Conservation (phyloP, 2,329 filamentous ascomycete species). For the Sporothrix phasma region DNA sequence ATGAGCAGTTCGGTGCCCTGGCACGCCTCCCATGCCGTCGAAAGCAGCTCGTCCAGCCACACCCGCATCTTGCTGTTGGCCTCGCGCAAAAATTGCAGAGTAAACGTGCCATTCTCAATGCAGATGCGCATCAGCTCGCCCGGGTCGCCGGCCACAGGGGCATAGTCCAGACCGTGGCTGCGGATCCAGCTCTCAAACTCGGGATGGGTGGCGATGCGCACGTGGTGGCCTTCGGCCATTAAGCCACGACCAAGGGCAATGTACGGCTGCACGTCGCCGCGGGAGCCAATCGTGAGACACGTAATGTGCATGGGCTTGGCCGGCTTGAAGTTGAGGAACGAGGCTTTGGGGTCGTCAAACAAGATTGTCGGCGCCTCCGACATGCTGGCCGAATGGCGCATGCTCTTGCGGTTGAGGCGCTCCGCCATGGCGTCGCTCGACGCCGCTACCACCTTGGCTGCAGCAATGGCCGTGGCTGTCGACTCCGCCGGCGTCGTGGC, state of each 20-base stretch:
- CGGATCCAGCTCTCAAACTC: constrained; percentile 88
- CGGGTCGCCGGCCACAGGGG: constrained; percentile 79
- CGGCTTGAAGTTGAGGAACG: constrained; percentile 86
- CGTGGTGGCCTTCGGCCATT: constrained; percentile 73
- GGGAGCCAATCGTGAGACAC: constrained; percentile 89
- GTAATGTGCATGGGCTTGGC: constrained; percentile 69
- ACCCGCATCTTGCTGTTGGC: constrained; percentile 79
- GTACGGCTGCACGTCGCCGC: constrained; percentile 94
- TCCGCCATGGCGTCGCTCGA: neutral
- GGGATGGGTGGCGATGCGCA: constrained; percentile 80
- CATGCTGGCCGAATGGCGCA: constrained; percentile 35
- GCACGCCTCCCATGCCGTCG: constrained; percentile 73
- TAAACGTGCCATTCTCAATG: constrained; percentile 96
- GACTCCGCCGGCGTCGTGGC: neutral
- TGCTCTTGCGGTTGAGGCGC: constrained; percentile 35
- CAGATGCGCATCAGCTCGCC: constrained; percentile 92
- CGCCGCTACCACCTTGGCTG: neutral
- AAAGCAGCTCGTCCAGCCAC: constrained; percentile 87
- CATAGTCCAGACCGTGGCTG: constrained; percentile 89
- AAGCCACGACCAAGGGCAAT: constrained; percentile 91
- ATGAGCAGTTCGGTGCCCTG: constrained; percentile 83
- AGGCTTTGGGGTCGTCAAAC: constrained; percentile 82
- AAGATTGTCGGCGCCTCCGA: constrained; percentile 62
- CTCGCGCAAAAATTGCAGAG: constrained; percentile 78
- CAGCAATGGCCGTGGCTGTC: neutral